These are phyloP conservation scores for Pinus tabuliformis DNA, from an alignment of 75 land plant genomes.

Conservation along the genomic window DNA sequence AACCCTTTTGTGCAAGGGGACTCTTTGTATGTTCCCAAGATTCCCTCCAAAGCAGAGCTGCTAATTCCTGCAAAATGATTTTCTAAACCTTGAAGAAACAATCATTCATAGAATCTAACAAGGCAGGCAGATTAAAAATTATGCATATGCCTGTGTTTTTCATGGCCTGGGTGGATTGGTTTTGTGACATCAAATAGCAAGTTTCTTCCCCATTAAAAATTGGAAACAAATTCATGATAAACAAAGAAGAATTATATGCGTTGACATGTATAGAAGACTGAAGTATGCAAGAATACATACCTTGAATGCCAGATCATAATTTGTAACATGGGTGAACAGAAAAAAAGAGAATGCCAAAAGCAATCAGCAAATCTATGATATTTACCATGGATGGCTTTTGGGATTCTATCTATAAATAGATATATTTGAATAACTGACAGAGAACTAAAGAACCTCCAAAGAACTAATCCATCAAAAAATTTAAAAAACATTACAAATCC, in stretches of 20 bases:
- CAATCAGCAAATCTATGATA: neutral
- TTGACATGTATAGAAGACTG: neutral
- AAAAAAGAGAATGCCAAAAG: neutral
- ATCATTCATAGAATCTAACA: neutral
- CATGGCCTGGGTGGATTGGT: neutral
- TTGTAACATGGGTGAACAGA: too few species aligned
- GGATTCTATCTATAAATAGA: neutral
- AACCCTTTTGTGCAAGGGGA: conserved; percentile 72
- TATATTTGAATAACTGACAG: neutral
- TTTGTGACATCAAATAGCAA: neutral
- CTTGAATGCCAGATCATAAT: too few species aligned
- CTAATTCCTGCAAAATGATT: conserved; percentile 53
- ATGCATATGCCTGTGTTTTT: neutral
- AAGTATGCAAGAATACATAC: too few species aligned
- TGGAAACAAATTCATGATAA: neutral
- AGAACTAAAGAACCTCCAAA: neutral
- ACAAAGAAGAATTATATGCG: neutral
- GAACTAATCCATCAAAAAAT: neutral
- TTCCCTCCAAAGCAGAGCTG: conserved; percentile 80
- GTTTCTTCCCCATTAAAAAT: neutral
- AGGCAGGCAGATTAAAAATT: neutral
- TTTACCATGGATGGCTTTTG: neutral
- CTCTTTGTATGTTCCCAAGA: conserved; percentile 72
- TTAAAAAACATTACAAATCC: neutral
- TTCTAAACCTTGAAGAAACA: neutral